These are phyloP conservation scores for Sicyos baderoa DNA, from an alignment of 306 rosid genomes.

Conservation along the genomic window DNA sequence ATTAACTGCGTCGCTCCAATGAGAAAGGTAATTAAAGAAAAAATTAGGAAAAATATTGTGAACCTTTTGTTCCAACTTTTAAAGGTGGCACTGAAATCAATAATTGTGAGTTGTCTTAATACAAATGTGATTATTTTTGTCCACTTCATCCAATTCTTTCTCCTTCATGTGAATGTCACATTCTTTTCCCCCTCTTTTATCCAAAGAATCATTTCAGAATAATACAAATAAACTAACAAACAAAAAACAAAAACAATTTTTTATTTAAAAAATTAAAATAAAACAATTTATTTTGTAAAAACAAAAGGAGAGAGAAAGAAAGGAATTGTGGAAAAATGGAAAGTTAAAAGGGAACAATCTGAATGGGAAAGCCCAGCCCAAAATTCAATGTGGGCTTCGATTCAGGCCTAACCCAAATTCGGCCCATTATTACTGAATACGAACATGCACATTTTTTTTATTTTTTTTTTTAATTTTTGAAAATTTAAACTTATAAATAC, in stretches of 20 bases:
- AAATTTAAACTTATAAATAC: too few species aligned
- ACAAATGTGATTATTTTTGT: background rate
- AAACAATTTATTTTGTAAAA: background rate
- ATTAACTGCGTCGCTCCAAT: too few species aligned
- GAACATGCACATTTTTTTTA: too few species aligned
- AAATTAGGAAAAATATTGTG: background rate
- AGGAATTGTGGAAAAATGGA: background rate
- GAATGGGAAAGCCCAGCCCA: conserved; percentile 8
- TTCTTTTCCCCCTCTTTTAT: background rate
- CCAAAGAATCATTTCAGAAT: conserved; percentile 10
- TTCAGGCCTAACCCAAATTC: background rate
- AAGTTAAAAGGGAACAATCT: background rate
- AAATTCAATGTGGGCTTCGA: background rate
- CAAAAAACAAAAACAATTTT: too few species aligned
- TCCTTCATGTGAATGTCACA: conserved; percentile 13
- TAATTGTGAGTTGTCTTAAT: conserved; percentile 11
- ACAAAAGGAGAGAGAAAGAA: background rate
- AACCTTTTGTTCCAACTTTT: background rate
- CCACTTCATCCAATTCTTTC: background rate
- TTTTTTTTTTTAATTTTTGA: too few species aligned
- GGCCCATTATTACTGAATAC: background rate
- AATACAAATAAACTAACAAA: background rate
- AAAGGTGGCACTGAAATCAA: background rate
- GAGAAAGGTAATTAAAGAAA: background rate
- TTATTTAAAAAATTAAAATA: background rate